A percentile compares a stretch with the other conserved stretches of the same genome.
These are phyloP conservation scores for Blastobotrys raffinosifermentans DNA, from an alignment of 1,139 yeast species.

Conservation along the genomic window DNA sequence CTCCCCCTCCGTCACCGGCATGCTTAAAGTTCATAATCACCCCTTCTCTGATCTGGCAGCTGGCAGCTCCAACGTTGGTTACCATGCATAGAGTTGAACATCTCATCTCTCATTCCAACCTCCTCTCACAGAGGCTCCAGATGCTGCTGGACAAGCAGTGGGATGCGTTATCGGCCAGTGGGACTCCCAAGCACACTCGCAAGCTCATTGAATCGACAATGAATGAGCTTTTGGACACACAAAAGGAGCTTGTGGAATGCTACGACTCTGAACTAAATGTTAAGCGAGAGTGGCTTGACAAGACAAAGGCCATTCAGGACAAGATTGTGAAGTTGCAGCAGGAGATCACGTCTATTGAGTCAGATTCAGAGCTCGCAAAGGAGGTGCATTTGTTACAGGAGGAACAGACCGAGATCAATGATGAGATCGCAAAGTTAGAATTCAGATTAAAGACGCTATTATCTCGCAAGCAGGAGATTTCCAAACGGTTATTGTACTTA, in stretches of 20 bases:
- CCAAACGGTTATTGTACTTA: conserved; percentile 7
- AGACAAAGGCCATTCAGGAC: conserved; percentile 10
- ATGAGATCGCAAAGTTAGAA: conserved; percentile 16
- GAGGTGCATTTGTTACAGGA: conserved; percentile 7
- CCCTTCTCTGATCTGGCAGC: too few relatives aligned
- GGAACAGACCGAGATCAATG: conserved; percentile 10
- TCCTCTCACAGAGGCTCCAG: conserved; percentile 17
- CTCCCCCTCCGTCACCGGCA: too few relatives aligned
- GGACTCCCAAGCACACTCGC: conserved; percentile 19
- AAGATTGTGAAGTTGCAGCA: conserved; percentile 11
- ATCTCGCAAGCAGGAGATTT: conserved; percentile 8
- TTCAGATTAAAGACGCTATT: conserved; percentile 14
- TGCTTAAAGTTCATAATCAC: too few relatives aligned
- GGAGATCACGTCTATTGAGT: conserved; percentile 13
- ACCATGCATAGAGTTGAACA: background rate
- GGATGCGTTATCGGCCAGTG: conserved; percentile 20
- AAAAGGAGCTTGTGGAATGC: conserved; percentile 14
- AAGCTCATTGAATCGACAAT: conserved; percentile 19
- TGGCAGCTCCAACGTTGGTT: too few relatives aligned
- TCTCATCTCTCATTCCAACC: conserved; percentile 8
- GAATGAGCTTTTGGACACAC: conserved; percentile 15
- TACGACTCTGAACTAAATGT: conserved; percentile 13
- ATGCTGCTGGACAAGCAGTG: conserved; percentile 22
- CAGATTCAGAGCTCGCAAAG: conserved; percentile 12
- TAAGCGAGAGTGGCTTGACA: conserved; percentile 15